Conservation (phyloP, 345 rosid genomes). For the Gossypium bickii region DNA sequence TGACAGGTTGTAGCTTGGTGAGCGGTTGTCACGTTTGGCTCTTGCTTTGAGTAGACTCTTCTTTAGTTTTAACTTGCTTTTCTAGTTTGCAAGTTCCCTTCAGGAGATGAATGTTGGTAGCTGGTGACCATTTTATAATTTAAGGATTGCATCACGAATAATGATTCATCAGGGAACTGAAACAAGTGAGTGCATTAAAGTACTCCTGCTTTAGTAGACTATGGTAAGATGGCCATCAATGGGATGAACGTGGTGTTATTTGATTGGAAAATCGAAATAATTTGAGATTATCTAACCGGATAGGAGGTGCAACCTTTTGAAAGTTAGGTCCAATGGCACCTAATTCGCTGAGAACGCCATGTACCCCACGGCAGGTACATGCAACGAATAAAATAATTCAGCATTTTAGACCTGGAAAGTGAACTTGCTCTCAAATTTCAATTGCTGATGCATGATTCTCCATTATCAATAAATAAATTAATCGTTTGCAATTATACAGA, state of each 20-base stretch:
- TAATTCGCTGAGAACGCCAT: constrained; percentile 27
- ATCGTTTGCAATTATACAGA: constrained; percentile 16
- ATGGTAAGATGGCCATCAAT: neutral
- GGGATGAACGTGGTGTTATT: neutral
- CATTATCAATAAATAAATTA: constrained; percentile 30
- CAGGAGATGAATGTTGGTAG: constrained; percentile 7
- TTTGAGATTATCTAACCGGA: constrained; percentile 12
- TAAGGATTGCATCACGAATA: neutral
- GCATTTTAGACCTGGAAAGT: constrained; percentile 24
- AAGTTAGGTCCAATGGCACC: constrained; percentile 46
- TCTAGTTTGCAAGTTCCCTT: constrained; percentile 6
- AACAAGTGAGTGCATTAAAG: neutral
- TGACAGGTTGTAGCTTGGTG: neutral
- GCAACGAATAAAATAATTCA: constrained; percentile 15
- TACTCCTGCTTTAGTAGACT: too few relatives aligned
- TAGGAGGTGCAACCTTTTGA: constrained; percentile 17
- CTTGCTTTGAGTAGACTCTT: neutral
- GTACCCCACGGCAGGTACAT: constrained; percentile 33
- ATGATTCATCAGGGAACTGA: neutral
- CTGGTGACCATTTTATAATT: neutral
- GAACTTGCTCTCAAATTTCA: constrained; percentile 27
- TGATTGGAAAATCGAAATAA: constrained; percentile 17
- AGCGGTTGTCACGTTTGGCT: constrained; percentile 2
- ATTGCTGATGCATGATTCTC: constrained; percentile 50
- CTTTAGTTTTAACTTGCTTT: neutral